Conservation (phyloP, 1,139 yeast species). For the Pichia inconspicua region DNA sequence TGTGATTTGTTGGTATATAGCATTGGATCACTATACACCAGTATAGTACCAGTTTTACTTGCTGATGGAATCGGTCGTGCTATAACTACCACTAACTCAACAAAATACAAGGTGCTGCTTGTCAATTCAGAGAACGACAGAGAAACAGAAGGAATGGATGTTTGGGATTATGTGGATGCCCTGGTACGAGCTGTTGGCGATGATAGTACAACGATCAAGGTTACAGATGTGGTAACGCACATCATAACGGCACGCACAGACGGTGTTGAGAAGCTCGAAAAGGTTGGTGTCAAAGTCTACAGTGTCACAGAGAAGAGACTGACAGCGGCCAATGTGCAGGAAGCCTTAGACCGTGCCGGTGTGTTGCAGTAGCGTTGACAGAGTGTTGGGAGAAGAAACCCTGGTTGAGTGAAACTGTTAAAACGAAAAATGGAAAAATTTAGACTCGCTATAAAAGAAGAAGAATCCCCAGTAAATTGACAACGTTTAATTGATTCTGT, state of each 20-base stretch:
- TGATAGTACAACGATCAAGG: neutral
- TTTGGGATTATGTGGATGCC: constrained; percentile 6
- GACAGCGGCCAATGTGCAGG: neutral
- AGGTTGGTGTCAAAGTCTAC: neutral
- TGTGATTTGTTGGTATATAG: constrained; percentile 63
- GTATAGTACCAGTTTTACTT: constrained; percentile 69
- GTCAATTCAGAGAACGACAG: constrained; percentile 41
- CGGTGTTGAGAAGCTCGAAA: neutral
- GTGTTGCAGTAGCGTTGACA: no score
- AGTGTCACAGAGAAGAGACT: neutral
- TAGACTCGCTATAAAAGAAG: neutral
- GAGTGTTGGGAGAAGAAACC: neutral
- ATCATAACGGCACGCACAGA: neutral
- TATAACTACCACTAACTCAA: neutral
- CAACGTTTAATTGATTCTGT: neutral
- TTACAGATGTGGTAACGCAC: neutral
- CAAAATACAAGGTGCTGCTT: neutral
- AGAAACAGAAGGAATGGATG: constrained; percentile 12
- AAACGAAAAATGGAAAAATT: neutral
- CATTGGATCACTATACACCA: constrained; percentile 84
- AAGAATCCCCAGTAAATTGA: neutral
- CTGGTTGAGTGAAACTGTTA: neutral
- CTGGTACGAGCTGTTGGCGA: neutral
- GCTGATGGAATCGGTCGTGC: constrained; percentile 47
- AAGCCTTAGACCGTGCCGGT: neutral